Percentiles rank a stretch among this genome's conserved stretches.
phyloP scores from a whole-genome alignment of 805 yeast genomes.

The Spathaspora passalidarum region DNA sequence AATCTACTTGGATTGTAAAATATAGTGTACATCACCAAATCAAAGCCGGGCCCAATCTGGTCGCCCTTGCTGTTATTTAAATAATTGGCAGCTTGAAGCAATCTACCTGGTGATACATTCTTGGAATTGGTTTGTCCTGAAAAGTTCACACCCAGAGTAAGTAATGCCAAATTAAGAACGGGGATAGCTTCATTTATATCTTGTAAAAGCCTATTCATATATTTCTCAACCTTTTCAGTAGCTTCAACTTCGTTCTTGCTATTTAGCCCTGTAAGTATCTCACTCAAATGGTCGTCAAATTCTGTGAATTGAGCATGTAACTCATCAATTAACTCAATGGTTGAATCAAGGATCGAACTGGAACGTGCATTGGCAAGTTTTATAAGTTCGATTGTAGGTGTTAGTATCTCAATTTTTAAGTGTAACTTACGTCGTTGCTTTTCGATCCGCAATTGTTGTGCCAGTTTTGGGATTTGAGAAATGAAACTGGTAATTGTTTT shows the following conservation, averaged over 20 bases:
- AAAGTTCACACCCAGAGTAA: slow-evolving; percentile 66
- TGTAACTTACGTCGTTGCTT: slow-evolving; percentile 44
- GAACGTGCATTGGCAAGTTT: slow-evolving; percentile 62
- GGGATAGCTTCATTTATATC: slow-evolving; percentile 71
- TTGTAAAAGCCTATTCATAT: slow-evolving; percentile 45
- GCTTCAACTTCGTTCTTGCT: slow-evolving; percentile 33
- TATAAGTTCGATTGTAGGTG: slow-evolving; percentile 66
- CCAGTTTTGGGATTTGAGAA: slow-evolving; percentile 52
- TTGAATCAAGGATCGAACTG: slow-evolving; percentile 52
- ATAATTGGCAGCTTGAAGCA: slow-evolving; percentile 58
- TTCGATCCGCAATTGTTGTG: slow-evolving; percentile 42
- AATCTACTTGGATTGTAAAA: slow-evolving; percentile 55
- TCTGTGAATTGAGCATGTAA: slow-evolving; percentile 55
- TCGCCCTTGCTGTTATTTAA: slow-evolving; percentile 17
- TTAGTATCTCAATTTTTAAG: slow-evolving; percentile 56
- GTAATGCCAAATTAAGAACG: slow-evolving; percentile 58
- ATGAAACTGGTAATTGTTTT: slow-evolving; percentile 58
- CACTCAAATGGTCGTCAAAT: slow-evolving; percentile 50
- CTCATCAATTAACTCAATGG: slow-evolving; percentile 52
- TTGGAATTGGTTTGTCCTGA: slow-evolving; percentile 44
- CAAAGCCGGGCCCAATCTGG: slow-evolving; percentile 55
- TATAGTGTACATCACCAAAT: slow-evolving; percentile 55
- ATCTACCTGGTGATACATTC: slow-evolving; percentile 59
- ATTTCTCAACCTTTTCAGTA: slow-evolving; percentile 44
- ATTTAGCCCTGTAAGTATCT: slow-evolving; percentile 30